phyloP scores from a whole-genome alignment of 768 basidiomycete genomes.

The Nidularia pulvinata region DNA sequence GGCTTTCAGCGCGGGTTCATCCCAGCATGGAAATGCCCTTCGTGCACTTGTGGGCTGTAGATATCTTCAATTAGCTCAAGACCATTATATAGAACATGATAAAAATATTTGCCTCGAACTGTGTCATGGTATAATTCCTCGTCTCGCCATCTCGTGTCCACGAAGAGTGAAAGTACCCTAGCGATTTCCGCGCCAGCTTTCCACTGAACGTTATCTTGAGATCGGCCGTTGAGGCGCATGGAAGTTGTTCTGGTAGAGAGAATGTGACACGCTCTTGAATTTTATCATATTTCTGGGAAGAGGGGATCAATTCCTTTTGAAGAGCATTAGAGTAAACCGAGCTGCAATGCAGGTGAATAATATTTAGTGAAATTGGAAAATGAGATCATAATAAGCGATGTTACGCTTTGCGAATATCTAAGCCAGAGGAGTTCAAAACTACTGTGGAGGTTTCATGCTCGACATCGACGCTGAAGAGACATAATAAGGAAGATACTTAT shows the following conservation, averaged over 20 bases:
- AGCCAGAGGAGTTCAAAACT: constrained; percentile 63
- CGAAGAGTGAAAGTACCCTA: constrained; percentile 78
- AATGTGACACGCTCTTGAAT: constrained; percentile 67
- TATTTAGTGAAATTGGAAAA: no score
- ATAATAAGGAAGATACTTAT: no score
- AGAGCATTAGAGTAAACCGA: constrained; percentile 56
- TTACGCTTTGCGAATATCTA: constrained; percentile 58
- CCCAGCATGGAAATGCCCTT: constrained; percentile 87
- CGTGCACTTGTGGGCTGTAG: constrained; percentile 82
- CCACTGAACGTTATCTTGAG: constrained; percentile 72
- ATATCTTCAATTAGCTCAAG: background rate
- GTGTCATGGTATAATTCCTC: constrained; percentile 78
- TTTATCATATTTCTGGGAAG: constrained; percentile 61
- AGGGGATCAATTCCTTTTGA: constrained; percentile 43
- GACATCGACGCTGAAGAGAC: constrained; percentile 55
- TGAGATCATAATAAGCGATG: no score
- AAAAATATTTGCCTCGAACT: constrained; percentile 68
- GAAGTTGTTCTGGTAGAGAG: no score
- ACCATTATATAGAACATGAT: background rate
- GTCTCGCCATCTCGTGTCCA: constrained; percentile 65
- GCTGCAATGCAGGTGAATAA: no score
- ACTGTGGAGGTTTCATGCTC: constrained; percentile 57
- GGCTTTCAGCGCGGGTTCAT: constrained; percentile 90
- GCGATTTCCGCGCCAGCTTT: constrained; percentile 69
- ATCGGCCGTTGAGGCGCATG: constrained; percentile 69